phyloP scores from a whole-genome alignment of 2,329 filamentous ascomycete species.

The Ampelomyces quisqualis region DNA sequence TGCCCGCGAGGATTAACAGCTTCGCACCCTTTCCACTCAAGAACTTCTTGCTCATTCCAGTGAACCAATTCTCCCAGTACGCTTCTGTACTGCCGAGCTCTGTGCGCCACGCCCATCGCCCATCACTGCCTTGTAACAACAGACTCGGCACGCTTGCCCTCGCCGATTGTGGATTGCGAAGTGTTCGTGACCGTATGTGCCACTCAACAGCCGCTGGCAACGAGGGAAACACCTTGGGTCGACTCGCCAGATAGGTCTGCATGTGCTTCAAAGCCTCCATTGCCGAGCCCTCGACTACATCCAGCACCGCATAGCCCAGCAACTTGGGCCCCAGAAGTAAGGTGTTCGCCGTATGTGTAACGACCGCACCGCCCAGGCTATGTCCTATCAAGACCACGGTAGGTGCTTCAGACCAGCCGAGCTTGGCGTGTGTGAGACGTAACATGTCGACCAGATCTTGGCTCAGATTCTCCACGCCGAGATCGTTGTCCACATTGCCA shows the following conservation, averaged over 20 bases:
- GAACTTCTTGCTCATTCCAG: constrained; percentile 85
- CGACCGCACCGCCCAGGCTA: constrained; percentile 86
- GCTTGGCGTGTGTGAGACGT: constrained; percentile 62
- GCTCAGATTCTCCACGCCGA: constrained; percentile 71
- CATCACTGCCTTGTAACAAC: constrained; percentile 52
- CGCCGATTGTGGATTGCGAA: constrained; percentile 81
- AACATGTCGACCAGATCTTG: constrained; percentile 72
- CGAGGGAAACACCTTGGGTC: constrained; percentile 76
- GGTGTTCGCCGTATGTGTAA: constrained; percentile 76
- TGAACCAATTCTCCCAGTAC: constrained; percentile 95
- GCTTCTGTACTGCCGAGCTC: constrained; percentile 79
- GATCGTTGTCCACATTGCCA: constrained; percentile 56
- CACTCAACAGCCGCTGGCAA: constrained; percentile 83
- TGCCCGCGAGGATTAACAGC: constrained; percentile 80
- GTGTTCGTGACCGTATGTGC: constrained; percentile 85
- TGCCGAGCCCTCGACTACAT: constrained; percentile 92
- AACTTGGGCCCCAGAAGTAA: constrained; percentile 66
- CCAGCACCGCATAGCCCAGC: constrained; percentile 84
- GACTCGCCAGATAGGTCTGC: constrained; percentile 83
- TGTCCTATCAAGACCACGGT: constrained; percentile 83
- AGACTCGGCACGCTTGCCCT: constrained; percentile 83
- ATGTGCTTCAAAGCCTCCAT: constrained; percentile 94
- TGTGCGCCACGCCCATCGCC: constrained; percentile 77
- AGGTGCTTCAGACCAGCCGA: constrained; percentile 74
- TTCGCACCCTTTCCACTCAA: constrained; percentile 79